Percentiles rank a stretch among this genome's conserved stretches.
These are phyloP conservation scores for Cladophialophora exuberans DNA, from an alignment of 2,329 filamentous ascomycete genomes.

Conservation along the genomic window DNA sequence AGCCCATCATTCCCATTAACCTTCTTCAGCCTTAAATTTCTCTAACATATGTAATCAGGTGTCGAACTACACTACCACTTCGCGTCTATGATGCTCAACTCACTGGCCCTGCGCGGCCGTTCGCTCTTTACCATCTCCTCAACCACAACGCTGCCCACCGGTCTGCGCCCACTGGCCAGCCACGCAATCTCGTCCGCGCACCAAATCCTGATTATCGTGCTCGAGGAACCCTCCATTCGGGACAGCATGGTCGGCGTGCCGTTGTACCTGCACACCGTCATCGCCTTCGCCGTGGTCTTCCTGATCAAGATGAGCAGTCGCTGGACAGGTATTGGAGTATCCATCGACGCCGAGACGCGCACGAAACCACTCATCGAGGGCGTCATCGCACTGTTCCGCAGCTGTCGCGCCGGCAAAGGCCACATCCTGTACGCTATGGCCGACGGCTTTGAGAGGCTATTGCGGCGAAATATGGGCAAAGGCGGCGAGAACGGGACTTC, in stretches of 20 bases:
- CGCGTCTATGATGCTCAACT: conserved; percentile 57
- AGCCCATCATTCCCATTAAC: neutral
- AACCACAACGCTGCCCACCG: conserved; percentile 27
- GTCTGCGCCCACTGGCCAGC: conserved; percentile 38
- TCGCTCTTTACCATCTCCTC: conserved; percentile 50
- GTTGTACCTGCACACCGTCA: conserved; percentile 49
- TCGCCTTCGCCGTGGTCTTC: conserved; percentile 51
- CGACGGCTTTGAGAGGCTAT: conserved; percentile 31
- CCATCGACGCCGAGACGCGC: conserved; percentile 30
- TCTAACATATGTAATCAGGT: conserved; percentile 34
- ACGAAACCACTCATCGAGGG: conserved; percentile 33
- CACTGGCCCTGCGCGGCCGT: conserved; percentile 44
- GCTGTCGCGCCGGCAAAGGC: conserved; percentile 27
- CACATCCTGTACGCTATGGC: conserved; percentile 35
- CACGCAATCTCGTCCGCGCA: conserved; percentile 54
- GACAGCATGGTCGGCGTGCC: conserved; percentile 54
- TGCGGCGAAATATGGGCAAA: conserved; percentile 22
- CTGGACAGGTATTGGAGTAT: conserved; percentile 32
- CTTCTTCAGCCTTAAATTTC: no score
- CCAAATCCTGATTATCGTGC: conserved; percentile 50
- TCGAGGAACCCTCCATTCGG: conserved; percentile 53
- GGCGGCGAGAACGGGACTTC: neutral
- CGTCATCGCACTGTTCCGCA: conserved; percentile 28
- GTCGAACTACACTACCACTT: conserved; percentile 59
- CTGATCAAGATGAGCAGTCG: conserved; percentile 44